phyloP scores from a whole-genome alignment of 2,329 filamentous ascomycete genomes.

The Epichloe gansuensis region DNA sequence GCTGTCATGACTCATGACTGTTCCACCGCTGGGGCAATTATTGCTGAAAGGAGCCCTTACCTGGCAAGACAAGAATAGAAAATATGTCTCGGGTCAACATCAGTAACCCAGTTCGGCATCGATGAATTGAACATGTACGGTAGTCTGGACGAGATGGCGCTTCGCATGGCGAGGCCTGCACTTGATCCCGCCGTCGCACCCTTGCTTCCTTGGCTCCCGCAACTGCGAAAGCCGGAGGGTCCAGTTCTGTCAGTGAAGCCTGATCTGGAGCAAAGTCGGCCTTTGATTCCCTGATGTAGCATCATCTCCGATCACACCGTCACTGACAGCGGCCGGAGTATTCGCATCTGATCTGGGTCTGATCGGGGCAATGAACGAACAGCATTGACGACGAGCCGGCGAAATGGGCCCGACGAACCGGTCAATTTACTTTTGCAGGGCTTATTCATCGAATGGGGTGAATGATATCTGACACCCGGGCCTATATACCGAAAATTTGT shows the following conservation, averaged over 20 bases:
- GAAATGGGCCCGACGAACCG: conserved; percentile 1
- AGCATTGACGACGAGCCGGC: neutral
- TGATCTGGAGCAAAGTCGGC: neutral
- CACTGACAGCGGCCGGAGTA: neutral
- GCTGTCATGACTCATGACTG: too few relatives aligned
- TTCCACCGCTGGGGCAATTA: too few relatives aligned
- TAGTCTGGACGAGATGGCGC: too few relatives aligned
- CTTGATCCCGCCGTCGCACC: neutral
- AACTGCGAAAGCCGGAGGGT: conserved; percentile 1
- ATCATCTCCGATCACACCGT: conserved; percentile 9
- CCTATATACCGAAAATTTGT: too few relatives aligned
- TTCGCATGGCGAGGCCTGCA: too few relatives aligned
- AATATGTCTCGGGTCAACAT: too few relatives aligned
- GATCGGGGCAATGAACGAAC: conserved; percentile 5
- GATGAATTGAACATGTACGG: too few relatives aligned
- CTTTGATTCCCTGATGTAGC: conserved; percentile 10
- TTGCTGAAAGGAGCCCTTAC: too few relatives aligned
- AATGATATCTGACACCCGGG: too few relatives aligned
- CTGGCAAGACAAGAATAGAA: too few relatives aligned
- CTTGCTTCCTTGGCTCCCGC: neutral
- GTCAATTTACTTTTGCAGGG: neutral
- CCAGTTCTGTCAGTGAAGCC: neutral
- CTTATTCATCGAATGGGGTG: too few relatives aligned
- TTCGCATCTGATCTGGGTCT: conserved; percentile 3
- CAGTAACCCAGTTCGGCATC: too few relatives aligned